Evolutionary conservation across 1,284 basidiomycete genomes (phyloP), one percentile per base, ranked within the genome.

Genomic region (Agroathelia rolfsii): DNA sequence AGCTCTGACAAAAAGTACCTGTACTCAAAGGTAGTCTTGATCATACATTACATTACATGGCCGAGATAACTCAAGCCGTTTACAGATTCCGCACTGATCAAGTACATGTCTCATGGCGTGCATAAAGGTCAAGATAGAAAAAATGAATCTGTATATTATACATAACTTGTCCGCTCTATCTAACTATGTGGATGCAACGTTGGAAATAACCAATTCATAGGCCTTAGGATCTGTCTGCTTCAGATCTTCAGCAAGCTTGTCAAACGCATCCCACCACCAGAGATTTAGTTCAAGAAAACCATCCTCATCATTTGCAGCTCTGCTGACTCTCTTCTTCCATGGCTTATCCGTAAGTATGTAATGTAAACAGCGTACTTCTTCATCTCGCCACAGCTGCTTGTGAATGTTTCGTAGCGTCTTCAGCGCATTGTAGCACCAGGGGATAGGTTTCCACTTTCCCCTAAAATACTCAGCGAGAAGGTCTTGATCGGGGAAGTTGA

Each of bases 401-500:
- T 94, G 88, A 33, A 80, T 68, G 27, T 65, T 48, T 30, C 76
- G 68, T 40, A 88, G 54, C 13, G 85, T 84, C 57, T 87, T 87
- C 42, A 93, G 66, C 0, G 85, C 87, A 45, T 94, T 94, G 58
- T 89, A 92, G 39, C 73, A 72, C 74, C 82, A 92, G 0, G 77
- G 72, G 19, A 92, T 55, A 7, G 80, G 75, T 36, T 62, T 70
- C 78, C 77, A 86, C 46, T 58, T 80, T 10, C 79, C 82, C 32
- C 64, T 56, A 62, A 93, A 96, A 48, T 78, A 75, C 20, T 72
- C 73, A 2, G 89, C 72, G 19, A 97, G 72, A 15, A 95, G 69
- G 48, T 97, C 93, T 56, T 97, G 93, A 53, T 97, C 93, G 1
- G 90, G 80, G 55, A 97, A 97, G 24, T 65, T 65, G 59, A 81